Base-by-base conservation (phyloP, 1,284 basidiomycete species). In the Xanthoconium separans region DNA sequence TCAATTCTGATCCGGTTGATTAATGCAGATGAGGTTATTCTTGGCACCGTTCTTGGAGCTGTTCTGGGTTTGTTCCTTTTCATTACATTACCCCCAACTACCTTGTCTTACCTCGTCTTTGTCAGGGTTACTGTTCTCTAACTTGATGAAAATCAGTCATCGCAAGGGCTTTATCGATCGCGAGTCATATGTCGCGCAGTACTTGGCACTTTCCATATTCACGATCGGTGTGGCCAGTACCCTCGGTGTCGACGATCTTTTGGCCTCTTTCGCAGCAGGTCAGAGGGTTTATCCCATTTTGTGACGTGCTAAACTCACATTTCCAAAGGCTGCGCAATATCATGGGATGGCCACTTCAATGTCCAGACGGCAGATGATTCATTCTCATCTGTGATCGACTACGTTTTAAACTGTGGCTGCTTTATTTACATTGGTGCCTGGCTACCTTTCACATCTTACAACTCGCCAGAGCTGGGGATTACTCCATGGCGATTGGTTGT, bases 301-400 rank as follows among this genome's bases (percentile, higher is more conserved):
- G 9, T 40, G 7, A 16, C 13, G 15, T 18, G 9, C 39, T 18
- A 7, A 20, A 36, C 56, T 54, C 37, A 56, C n/a, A 27, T 22
- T 8, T 6, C 46, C 7, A 30, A 46, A 89, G 87, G 87, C 2
- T 87, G 81, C 52, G 93, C 95, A 1, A 89, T 97, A 61, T 93
- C 93, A 2, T 98, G 95, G 95, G 94, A 98, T 65, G 90, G 93
- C 37, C 83, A 94, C 68, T 97, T 96, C 74, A 91, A 92, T 65
- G 76, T 78, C 42, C 88, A 93, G 53, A 93, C 85, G 4, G 91
- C 95, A 70, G 84, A 87, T 61, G 87, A 92, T 55, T 80, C 87
- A 36, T 98, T 98, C 69, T 88, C 92, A 22, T 88, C 91, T 42
- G 91, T 97, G 49, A 87, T 98, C 61, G 94, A 97, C 59, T 77